A percentile compares a stretch with the other conserved stretches of the same genome.
Conservation (phyloP, 331 rosid genomes). For the Cydonia oblonga region DNA sequence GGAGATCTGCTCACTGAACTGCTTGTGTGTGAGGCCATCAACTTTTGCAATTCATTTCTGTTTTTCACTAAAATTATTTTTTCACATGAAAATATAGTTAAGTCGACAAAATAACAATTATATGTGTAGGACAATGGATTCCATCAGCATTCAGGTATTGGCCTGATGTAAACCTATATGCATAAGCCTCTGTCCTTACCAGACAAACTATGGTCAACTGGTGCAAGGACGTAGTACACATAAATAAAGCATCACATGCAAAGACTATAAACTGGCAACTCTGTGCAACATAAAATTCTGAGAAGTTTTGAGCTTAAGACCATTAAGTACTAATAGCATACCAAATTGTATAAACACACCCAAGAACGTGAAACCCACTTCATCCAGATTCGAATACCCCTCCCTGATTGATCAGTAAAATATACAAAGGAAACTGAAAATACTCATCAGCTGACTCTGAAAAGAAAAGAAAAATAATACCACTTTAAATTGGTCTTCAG, state of each 20-base stretch:
- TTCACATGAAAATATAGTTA: too few relatives aligned
- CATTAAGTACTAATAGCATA: not conserved
- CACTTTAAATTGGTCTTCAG: conserved; percentile 79
- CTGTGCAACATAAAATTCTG: not conserved
- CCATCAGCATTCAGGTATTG: not conserved
- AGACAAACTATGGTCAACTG: not conserved
- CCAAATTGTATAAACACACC: too few relatives aligned
- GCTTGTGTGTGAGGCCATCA: too few relatives aligned
- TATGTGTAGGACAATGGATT: not conserved
- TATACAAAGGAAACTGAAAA: not conserved
- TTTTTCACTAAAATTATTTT: too few relatives aligned
- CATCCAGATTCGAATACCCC: not conserved
- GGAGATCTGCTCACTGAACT: too few relatives aligned
- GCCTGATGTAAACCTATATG: not conserved
- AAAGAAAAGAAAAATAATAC: conserved; percentile 20
- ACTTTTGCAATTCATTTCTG: too few relatives aligned
- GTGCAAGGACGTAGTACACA: not conserved
- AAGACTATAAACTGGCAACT: too few relatives aligned
- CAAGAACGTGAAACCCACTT: not conserved
- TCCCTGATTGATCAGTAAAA: too few relatives aligned
- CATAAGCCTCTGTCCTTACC: not conserved
- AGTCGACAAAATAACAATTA: too few relatives aligned
- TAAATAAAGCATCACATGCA: too few relatives aligned
- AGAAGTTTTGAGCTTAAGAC: not conserved
- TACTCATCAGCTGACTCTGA: not conserved